These are phyloP conservation scores for Ascochyta lentis DNA, from an alignment of 2,329 filamentous ascomycete species.

Conservation along the genomic window DNA sequence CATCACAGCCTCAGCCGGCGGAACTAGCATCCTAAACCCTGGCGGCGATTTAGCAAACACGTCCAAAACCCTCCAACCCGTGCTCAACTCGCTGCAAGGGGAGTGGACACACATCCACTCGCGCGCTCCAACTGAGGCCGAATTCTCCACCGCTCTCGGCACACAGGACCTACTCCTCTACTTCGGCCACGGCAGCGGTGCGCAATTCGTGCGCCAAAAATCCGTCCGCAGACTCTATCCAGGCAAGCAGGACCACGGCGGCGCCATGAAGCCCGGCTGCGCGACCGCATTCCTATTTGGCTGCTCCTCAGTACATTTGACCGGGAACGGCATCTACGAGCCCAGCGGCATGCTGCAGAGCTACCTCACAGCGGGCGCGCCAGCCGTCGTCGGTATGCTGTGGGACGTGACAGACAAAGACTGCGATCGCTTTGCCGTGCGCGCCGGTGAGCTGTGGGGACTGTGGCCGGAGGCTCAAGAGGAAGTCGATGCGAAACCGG, in stretches of 20 bases:
- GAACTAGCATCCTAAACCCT: conserved; percentile 88
- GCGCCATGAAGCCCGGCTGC: conserved; percentile 56
- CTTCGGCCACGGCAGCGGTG: conserved; percentile 94
- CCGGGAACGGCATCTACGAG: conserved; percentile 81
- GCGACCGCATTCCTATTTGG: conserved; percentile 91
- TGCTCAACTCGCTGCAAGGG: conserved; percentile 59
- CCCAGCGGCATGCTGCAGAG: conserved; percentile 89
- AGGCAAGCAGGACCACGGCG: conserved; percentile 45
- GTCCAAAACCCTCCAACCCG: conserved; percentile 73
- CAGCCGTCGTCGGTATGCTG: conserved; percentile 87
- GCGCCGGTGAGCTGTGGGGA: conserved; percentile 86
- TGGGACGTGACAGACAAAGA: conserved; percentile 99
- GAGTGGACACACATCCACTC: conserved; percentile 74
- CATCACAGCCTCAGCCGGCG: conserved; percentile 61
- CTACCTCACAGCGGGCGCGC: conserved; percentile 82
- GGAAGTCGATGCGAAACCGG: conserved; percentile 27
- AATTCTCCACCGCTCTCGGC: conserved; percentile 74
- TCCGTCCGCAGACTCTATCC: conserved; percentile 76
- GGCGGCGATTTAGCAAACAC: conserved; percentile 82
- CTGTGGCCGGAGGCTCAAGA: conserved; percentile 60
- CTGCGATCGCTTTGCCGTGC: conserved; percentile 88
- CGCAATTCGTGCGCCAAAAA: conserved; percentile 88
- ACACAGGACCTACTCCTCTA: conserved; percentile 80
- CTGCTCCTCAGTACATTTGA: conserved; percentile 83
- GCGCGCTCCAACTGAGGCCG: conserved; percentile 74